Conservation (phyloP, 192 early-diverging fungal genomes). For the Backusella sp. region DNA sequence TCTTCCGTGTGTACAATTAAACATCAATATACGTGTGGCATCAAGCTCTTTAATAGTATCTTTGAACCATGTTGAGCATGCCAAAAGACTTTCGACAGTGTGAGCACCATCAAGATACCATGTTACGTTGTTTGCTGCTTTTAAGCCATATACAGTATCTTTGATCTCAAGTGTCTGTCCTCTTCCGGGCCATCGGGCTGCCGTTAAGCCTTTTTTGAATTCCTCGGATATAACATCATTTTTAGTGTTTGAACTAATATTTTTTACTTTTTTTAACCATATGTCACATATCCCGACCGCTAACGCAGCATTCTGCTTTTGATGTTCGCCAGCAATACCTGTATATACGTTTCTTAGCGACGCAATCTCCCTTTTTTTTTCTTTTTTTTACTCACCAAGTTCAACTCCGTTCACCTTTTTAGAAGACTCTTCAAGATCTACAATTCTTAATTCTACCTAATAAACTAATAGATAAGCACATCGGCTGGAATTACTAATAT, state of each 20-base stretch:
- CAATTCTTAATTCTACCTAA: constrained; percentile 41
- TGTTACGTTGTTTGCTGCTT: constrained; percentile 30
- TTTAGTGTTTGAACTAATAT: constrained; percentile 22
- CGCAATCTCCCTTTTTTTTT: neutral
- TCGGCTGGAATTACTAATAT: neutral
- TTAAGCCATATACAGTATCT: constrained; percentile 28
- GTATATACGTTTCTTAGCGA: constrained; percentile 24
- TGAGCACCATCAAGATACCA: constrained; percentile 97
- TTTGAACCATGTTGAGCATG: constrained; percentile 55
- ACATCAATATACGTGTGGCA: constrained; percentile 66
- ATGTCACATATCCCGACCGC: constrained; percentile 69
- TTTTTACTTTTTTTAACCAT: constrained; percentile 56
- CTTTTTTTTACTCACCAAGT: constrained; percentile 32
- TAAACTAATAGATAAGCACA: neutral
- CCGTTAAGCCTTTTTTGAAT: constrained; percentile 64
- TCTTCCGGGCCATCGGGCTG: constrained; percentile 86
- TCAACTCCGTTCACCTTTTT: constrained; percentile 20
- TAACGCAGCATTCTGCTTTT: constrained; percentile 79
- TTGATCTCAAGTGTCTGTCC: constrained; percentile 60
- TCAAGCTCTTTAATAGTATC: constrained; percentile 19
- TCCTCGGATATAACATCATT: constrained; percentile 38
- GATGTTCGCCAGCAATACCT: constrained; percentile 84
- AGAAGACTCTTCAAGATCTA: constrained; percentile 18
- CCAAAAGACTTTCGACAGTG: constrained; percentile 81
- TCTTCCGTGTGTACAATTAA: constrained; percentile 85